Conservation (phyloP, 83 land plant species). For the Diphasiastrum complanatum region DNA sequence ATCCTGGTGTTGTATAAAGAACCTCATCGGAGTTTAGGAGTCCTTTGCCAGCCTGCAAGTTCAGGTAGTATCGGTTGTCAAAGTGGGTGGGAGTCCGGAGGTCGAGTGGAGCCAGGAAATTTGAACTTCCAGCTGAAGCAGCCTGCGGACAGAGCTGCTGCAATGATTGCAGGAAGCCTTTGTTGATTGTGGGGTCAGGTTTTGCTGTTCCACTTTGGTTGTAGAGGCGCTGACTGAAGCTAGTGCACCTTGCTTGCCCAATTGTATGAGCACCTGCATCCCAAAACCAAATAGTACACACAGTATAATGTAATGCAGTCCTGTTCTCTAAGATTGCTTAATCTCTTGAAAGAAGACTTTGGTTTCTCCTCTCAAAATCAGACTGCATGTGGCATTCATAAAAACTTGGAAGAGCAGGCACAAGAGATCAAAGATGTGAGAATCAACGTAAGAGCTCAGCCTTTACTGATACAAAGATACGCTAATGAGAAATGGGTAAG, state of each 20-base stretch:
- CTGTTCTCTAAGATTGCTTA: neutral
- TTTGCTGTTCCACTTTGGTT: constrained; percentile 49
- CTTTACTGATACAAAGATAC: neutral
- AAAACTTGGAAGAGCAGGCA: too few relatives aligned
- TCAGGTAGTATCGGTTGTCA: constrained; percentile 70
- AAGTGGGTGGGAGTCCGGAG: constrained; percentile 39
- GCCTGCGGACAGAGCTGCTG: constrained; percentile 23
- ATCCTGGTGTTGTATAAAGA: constrained; percentile 32
- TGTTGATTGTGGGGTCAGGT: constrained; percentile 43
- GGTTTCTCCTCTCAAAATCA: too few relatives aligned
- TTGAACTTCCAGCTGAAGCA: constrained; percentile 67
- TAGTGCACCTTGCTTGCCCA: constrained; percentile 48
- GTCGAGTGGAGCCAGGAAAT: constrained; percentile 51
- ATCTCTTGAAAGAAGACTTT: neutral
- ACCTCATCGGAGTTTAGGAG: constrained; percentile 55
- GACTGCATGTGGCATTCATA: too few relatives aligned
- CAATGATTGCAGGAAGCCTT: too few relatives aligned
- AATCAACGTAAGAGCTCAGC: neutral
- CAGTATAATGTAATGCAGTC: neutral
- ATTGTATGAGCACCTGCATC: constrained; percentile 61
- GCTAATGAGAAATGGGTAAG: neutral
- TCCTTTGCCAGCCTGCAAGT: constrained; percentile 41
- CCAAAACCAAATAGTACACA: too few relatives aligned
- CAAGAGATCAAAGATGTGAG: neutral
- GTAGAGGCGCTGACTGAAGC: constrained; percentile 68